These are phyloP conservation scores for Marsdenia floribunda DNA, from an alignment of 257 asterid species.

Conservation along the genomic window DNA sequence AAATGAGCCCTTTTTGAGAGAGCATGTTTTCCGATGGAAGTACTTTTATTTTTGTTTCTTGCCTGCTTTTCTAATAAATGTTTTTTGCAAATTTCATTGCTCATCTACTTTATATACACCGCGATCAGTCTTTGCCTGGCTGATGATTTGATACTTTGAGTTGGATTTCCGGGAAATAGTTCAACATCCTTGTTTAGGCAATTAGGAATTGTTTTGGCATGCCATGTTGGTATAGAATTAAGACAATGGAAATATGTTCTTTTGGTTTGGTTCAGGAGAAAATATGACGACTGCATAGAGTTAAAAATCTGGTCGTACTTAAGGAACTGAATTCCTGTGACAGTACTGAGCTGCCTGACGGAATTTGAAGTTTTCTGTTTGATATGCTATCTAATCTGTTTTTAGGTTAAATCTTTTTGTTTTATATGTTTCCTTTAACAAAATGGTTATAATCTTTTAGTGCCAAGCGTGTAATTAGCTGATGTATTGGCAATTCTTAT, in stretches of 20 bases:
- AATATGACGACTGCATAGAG: background rate
- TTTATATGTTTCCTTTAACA: too few relatives aligned
- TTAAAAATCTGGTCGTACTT: background rate
- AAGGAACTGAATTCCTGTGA: background rate
- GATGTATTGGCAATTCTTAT: background rate
- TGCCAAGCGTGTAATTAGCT: slow-evolving; percentile 4
- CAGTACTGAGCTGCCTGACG: background rate
- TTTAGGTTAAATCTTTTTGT: too few relatives aligned
- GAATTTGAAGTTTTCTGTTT: background rate
- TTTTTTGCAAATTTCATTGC: background rate
- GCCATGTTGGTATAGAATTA: background rate
- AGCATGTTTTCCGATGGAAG: background rate
- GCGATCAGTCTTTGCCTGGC: background rate
- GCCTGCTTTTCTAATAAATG: background rate
- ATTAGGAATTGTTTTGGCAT: background rate
- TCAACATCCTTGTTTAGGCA: background rate
- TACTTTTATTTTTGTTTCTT: background rate
- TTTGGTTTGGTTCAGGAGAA: background rate
- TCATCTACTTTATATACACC: background rate
- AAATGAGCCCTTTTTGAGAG: background rate
- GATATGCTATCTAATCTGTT: background rate
- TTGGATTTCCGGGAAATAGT: background rate
- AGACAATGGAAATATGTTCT: background rate
- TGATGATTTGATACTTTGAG: background rate
- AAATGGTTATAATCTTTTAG: background rate